A percentile compares a stretch with the other conserved stretches of the same genome.
Conservation (phyloP, 2,329 filamentous ascomycete genomes). For the Alternaria sp. region DNA sequence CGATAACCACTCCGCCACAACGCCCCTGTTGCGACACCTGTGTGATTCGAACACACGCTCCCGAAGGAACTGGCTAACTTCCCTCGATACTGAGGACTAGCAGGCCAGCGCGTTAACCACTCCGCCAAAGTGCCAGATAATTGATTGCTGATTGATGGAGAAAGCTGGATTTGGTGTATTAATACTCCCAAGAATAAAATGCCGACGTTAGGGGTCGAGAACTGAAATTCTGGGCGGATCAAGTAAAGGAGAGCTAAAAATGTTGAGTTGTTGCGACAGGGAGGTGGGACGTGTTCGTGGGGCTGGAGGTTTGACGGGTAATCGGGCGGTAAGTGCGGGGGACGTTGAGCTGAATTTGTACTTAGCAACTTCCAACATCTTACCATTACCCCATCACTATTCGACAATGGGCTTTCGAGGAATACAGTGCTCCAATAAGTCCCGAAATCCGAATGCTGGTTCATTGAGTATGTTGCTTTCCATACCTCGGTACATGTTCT, state of each 20-base stretch:
- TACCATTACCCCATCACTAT: background rate
- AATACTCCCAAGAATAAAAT: rapidly evolving
- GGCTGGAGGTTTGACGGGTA: background rate
- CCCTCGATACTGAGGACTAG: background rate
- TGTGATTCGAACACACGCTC: constrained; percentile 41
- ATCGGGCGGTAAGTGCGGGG: background rate
- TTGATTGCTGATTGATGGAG: constrained; percentile 5
- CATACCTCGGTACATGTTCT: background rate
- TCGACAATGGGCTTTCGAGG: background rate
- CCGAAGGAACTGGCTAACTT: constrained; percentile 35
- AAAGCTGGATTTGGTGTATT: background rate
- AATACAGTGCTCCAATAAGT: background rate
- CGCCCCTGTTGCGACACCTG: constrained; percentile 34
- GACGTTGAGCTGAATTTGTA: background rate
- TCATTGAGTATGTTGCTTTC: background rate
- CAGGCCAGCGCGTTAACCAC: background rate
- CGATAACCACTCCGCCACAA: constrained; percentile 50
- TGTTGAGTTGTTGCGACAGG: background rate
- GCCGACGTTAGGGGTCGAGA: background rate
- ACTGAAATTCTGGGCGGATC: background rate
- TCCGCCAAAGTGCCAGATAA: constrained; percentile 10
- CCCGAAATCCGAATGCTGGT: background rate
- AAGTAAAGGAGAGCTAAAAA: background rate
- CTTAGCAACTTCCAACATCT: background rate
- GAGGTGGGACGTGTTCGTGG: background rate